Conservation (phyloP, 1,139 yeast genomes). For the Yamadazyma songkhlaensis region DNA sequence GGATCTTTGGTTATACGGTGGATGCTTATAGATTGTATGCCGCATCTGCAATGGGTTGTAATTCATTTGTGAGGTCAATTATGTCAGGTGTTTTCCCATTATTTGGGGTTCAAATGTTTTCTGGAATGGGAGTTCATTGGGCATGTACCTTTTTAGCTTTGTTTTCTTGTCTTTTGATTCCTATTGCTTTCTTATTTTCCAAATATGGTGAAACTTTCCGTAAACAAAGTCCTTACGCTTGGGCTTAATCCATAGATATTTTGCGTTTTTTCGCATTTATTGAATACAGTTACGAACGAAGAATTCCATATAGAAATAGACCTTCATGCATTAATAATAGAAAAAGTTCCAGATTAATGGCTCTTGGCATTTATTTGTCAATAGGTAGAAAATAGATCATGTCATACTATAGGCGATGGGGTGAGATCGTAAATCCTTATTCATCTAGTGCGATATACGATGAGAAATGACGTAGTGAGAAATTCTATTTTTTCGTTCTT, state of each 20-base stretch:
- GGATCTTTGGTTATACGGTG: conserved; percentile 37
- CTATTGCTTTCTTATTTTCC: conserved; percentile 36
- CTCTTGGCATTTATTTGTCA: too few relatives aligned
- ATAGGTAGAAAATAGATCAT: too few relatives aligned
- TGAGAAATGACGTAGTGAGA: too few relatives aligned
- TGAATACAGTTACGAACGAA: too few relatives aligned
- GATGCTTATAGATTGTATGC: conserved; percentile 40
- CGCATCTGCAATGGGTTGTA: conserved; percentile 42
- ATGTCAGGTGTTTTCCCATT: conserved; percentile 40
- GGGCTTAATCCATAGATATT: conserved; percentile 16
- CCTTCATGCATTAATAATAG: too few relatives aligned
- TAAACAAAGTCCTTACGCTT: conserved; percentile 22
- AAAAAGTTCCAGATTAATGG: too few relatives aligned
- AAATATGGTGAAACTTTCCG: conserved; percentile 33
- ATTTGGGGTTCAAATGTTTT: conserved; percentile 38
- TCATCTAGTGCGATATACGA: too few relatives aligned
- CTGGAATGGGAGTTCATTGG: conserved; percentile 37
- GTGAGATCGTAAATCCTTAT: too few relatives aligned
- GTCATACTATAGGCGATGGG: too few relatives aligned
- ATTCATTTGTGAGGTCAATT: conserved; percentile 35
- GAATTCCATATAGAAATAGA: too few relatives aligned
- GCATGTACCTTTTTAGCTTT: conserved; percentile 37
- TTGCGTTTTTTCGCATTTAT: too few relatives aligned
- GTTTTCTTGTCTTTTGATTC: conserved; percentile 30
- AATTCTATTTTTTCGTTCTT: too few relatives aligned